Evolutionary conservation across 805 yeast genomes (phyloP).

Genomic region (Zygotorulaspora chibaensis): DNA sequence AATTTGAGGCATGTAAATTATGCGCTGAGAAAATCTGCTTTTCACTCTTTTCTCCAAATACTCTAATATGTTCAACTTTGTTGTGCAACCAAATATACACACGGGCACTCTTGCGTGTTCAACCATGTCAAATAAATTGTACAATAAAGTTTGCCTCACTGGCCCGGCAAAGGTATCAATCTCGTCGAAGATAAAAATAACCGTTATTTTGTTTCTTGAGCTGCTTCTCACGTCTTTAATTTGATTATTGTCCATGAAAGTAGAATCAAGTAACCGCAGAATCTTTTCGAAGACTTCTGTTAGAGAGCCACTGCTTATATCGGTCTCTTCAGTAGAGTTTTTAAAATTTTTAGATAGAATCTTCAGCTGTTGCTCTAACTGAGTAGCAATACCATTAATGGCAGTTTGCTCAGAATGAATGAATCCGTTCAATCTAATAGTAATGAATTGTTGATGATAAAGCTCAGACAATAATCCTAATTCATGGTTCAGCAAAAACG

Average conservation of each 20-base stretch:
- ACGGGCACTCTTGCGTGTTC: constrained; percentile 68
- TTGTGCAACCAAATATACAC: constrained; percentile 74
- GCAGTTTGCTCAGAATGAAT: constrained; percentile 74
- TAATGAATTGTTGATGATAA: constrained; percentile 50
- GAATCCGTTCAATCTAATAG: constrained; percentile 62
- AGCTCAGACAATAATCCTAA: constrained; percentile 41
- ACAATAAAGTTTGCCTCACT: constrained; percentile 75
- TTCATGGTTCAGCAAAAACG: constrained; percentile 56
- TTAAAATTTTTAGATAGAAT: constrained; percentile 28
- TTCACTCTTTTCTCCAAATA: constrained; percentile 85
- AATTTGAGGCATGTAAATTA: constrained; percentile 56
- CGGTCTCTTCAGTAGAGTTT: constrained; percentile 17
- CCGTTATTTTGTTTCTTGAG: constrained; percentile 43
- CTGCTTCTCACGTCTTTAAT: constrained; percentile 15
- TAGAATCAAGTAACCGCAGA: constrained; percentile 46
- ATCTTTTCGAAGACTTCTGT: constrained; percentile 60
- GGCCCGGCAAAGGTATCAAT: constrained; percentile 72
- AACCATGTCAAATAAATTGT: constrained; percentile 83
- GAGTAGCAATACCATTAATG: constrained; percentile 79
- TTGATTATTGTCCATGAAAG: constrained; percentile 13
- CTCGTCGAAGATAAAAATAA: constrained; percentile 79
- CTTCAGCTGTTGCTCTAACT: constrained; percentile 52
- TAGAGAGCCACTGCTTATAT: constrained; percentile 49
- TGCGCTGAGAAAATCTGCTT: constrained; percentile 80
- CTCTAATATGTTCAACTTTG: constrained; percentile 73